Conservation (phyloP, 129 eudicot species). For the Erigeron canadensis region DNA sequence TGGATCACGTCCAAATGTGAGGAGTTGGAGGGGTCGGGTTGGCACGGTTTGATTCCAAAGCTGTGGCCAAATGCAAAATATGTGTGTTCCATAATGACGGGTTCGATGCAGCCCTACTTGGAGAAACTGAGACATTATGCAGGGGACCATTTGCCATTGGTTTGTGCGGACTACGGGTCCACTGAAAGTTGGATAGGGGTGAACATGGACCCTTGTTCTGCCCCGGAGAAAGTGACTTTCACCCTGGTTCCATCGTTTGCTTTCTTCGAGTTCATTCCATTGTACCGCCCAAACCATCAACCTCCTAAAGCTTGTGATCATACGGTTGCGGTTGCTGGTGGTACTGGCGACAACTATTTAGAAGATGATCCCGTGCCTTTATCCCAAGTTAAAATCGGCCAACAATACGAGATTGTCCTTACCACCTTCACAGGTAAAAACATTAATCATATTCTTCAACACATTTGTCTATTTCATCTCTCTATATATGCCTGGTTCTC, state of each 20-base stretch:
- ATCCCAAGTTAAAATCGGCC: slow-evolving; percentile 61
- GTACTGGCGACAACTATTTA: slow-evolving; percentile 42
- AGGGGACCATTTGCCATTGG: slow-evolving; percentile 62
- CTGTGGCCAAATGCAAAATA: slow-evolving; percentile 85
- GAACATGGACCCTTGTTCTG: slow-evolving; percentile 58
- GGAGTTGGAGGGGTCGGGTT: slow-evolving; percentile 38
- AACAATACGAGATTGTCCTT: slow-evolving; percentile 75
- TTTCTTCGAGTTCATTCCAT: slow-evolving; percentile 86
- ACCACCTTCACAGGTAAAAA: slow-evolving; percentile 77
- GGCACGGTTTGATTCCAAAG: slow-evolving; percentile 63
- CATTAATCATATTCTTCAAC: not conserved
- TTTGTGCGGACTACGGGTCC: slow-evolving; percentile 90
- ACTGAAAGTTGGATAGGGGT: slow-evolving; percentile 95
- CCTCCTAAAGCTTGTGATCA: slow-evolving; percentile 8
- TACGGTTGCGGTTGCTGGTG: not conserved
- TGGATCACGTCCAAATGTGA: slow-evolving; percentile 43
- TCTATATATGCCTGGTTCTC: no score
- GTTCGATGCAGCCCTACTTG: slow-evolving; percentile 77
- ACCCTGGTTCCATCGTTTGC: slow-evolving; percentile 73
- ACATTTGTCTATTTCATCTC: not conserved
- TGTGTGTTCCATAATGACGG: slow-evolving; percentile 80
- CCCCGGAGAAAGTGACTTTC: slow-evolving; percentile 65
- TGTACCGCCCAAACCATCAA: slow-evolving; percentile 40
- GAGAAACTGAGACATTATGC: slow-evolving; percentile 70
- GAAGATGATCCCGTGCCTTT: slow-evolving; percentile 78